phyloP scores from a whole-genome alignment of 495 filamentous ascomycete genomes.

The Penicillium maclennaniae region DNA sequence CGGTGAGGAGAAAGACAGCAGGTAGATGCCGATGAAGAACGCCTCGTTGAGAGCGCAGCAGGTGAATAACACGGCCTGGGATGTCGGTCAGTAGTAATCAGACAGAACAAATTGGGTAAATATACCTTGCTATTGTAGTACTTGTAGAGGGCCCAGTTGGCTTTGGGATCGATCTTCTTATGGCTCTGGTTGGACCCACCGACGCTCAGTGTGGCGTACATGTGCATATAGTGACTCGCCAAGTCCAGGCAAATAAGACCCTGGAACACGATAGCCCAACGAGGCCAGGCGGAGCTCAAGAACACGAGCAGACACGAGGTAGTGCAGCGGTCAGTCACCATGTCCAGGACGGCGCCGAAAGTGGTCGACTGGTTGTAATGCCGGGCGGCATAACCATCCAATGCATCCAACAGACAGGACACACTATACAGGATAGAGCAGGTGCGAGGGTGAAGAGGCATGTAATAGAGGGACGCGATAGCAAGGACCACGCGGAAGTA shows the following conservation, averaged over 20 bases:
- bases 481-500: constrained; percentile 87
- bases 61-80: constrained; percentile 82
- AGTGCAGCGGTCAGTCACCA: constrained; percentile 95
- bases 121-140: constrained; percentile 94
- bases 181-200: constrained; percentile 74
- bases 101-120: neutral
- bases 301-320: constrained; percentile 93
- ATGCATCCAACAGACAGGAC: constrained; percentile 88
- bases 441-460: constrained; percentile 93
- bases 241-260: constrained; percentile 85
- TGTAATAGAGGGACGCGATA: constrained; percentile 92
- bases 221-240: constrained; percentile 97
- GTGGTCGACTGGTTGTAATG: constrained; percentile 84
- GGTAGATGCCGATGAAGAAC: constrained; percentile 97
- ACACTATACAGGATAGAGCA: constrained; percentile 88
- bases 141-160: constrained; percentile 74
- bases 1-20: constrained; percentile 92
- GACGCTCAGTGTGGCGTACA: constrained; percentile 87
- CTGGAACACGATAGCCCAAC: constrained; percentile 92
- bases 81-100: neutral
- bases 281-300: constrained; percentile 83
- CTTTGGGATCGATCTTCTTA: constrained; percentile 77
- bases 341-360: constrained; percentile 94
- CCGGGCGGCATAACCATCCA: constrained; percentile 89
- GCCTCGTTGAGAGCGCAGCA: constrained; percentile 88